Evolutionary conservation across 2,329 filamentous ascomycete species (phyloP).

Genomic region (Colletotrichum karsti): DNA sequence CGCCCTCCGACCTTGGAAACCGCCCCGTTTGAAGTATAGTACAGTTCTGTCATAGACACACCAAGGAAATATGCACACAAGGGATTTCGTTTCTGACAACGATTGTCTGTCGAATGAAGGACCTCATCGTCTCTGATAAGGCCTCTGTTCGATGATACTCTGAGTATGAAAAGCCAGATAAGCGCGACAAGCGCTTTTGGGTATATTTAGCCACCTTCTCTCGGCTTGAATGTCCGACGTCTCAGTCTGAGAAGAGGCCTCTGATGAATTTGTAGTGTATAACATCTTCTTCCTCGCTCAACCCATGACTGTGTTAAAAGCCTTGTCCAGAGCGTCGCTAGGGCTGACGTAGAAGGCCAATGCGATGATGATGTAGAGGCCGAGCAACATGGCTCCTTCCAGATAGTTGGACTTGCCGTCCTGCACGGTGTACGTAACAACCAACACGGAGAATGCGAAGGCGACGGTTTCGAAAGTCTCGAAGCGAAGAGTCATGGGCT

Average conservation of each 20-base stretch:
- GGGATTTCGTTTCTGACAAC: not conserved
- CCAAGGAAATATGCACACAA: constrained; percentile 24
- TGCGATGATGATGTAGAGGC: constrained; percentile 67
- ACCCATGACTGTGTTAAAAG: constrained; percentile 14
- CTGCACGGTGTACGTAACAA: constrained; percentile 80
- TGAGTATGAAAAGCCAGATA: not conserved
- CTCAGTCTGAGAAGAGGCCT: no score
- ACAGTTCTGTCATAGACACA: constrained; percentile 17
- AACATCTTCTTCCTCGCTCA: not conserved
- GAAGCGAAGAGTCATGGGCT: constrained; percentile 82
- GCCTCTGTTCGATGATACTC: not conserved
- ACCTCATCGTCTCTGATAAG: not conserved
- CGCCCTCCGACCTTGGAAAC: not conserved
- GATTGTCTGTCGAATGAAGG: not conserved
- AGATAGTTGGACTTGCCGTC: constrained; percentile 88
- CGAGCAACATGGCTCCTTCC: constrained; percentile 75
- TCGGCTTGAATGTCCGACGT: no score
- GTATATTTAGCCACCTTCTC: no score
- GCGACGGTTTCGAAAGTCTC: constrained; percentile 83
- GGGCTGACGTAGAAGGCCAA: constrained; percentile 68
- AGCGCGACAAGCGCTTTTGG: not conserved
- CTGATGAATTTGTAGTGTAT: not conserved
- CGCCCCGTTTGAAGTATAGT: constrained; percentile 12
- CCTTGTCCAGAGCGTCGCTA: constrained; percentile 54
- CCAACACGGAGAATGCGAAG: constrained; percentile 78